phyloP scores from a whole-genome alignment of 1,284 basidiomycete genomes.

The Naganishia sp. region DNA sequence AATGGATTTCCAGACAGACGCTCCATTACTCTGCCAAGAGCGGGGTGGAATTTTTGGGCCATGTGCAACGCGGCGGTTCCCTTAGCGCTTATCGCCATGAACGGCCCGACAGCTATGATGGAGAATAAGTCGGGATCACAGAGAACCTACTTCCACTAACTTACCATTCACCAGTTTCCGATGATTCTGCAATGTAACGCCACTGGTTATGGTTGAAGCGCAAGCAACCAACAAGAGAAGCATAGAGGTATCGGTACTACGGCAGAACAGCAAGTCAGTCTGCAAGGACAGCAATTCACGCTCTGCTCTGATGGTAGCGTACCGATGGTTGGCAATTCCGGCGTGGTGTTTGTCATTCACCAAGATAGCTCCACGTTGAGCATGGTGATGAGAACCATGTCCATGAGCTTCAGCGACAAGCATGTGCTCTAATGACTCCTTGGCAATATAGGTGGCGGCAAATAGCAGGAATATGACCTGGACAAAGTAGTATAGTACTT shows the following conservation, averaged over 20 bases:
- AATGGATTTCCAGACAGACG: constrained; percentile 53
- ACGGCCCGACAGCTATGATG: neutral
- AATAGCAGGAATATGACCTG: constrained; percentile 89
- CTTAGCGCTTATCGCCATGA: neutral
- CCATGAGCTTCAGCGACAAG: constrained; percentile 60
- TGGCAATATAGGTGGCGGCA: constrained; percentile 86
- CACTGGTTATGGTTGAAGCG: constrained; percentile 52
- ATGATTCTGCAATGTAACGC: constrained; percentile 67
- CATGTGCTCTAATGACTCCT: constrained; percentile 85
- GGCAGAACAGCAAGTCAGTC: neutral
- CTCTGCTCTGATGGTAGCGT: neutral
- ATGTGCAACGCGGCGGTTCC: constrained; percentile 11
- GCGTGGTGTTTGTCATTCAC: neutral
- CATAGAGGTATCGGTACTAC: constrained; percentile 35
- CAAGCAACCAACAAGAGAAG: constrained; percentile 62
- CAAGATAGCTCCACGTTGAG: constrained; percentile 6
- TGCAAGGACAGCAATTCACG: neutral
- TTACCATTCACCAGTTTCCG: constrained; percentile 66
- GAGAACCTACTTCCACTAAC: constrained; percentile 40
- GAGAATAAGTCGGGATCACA: neutral
- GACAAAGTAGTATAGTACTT: constrained; percentile 78
- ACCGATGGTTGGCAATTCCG: constrained; percentile 6
- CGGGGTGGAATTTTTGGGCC: neutral
- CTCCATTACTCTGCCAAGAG: constrained; percentile 14
- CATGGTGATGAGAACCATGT: constrained; percentile 37